Evolutionary conservation across 352 stramenopile genomes (phyloP), one percentile per base, ranked within the genome.

Genomic region (Phytophthora sansomeana): DNA sequence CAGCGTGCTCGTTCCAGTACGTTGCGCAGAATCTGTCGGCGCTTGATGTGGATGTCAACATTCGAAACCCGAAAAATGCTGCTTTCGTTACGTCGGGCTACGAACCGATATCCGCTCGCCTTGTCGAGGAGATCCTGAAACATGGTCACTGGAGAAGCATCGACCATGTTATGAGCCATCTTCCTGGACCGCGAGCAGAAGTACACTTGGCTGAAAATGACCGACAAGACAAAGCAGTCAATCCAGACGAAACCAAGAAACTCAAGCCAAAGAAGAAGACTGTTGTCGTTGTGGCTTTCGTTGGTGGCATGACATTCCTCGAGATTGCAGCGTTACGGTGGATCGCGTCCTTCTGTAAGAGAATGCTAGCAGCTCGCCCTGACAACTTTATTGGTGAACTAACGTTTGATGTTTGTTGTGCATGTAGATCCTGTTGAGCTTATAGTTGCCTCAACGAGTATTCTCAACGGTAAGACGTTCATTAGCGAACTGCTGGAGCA

Each of bases 31-130:
- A 41, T 41, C 66, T 92, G 6, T 70, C 67, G 46, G 68, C 80
- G 26, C 81, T 89, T 21, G 81, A 93, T 52, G 28, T 89, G 42
- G 69, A 90, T 17, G 72, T 90, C 29, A 82, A 92, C 42, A 41
- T 77, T 2, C 72, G 85, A 8, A 78, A 83, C 35, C 84, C 81
- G 2, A 72, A 76, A 50, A 85, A 69, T 35, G 63, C 80, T 4
- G 82, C 84, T 14, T 95, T 90, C 21, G 85, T 94, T 14, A 93
- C 86, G 0, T 83, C 77, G 10, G 85, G 87, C 9, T 94, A 93
- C 50, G 74, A 72, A 13, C 85, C 87, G 11, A 84, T 94, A 41
- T 88, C 83, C 33, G 83, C 80, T 48, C 74, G 81, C 14, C 61
- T 94, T 1, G 78, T 94, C 16, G 81, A 93, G 69, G 75, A 90